A percentile compares a stretch with the other conserved stretches of the same genome.
Evolutionary conservation across 305 asterid genomes (phyloP).

Genomic region (Fraxinus dipetala): DNA sequence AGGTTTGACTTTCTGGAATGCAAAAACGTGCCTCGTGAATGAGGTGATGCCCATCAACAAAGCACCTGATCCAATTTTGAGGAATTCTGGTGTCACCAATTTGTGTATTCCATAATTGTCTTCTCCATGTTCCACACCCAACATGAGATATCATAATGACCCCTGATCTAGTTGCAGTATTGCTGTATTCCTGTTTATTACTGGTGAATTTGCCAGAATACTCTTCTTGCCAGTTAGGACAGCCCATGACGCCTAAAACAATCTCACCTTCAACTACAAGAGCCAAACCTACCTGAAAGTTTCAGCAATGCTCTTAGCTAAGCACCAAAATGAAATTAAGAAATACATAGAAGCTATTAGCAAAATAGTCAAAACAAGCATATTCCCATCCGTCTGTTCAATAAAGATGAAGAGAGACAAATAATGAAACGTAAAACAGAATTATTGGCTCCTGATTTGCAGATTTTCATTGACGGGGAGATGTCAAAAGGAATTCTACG

Average conservation of each 20-base stretch:
- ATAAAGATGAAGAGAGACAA: neutral
- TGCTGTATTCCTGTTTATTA: slow-evolving; percentile 32
- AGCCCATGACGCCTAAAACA: slow-evolving; percentile 94
- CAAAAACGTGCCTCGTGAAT: slow-evolving; percentile 57
- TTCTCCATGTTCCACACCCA: slow-evolving; percentile 92
- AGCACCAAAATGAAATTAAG: neutral
- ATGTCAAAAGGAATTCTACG: neutral
- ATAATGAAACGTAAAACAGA: neutral
- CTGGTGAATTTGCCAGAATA: slow-evolving; percentile 27
- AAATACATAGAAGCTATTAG: slow-evolving; percentile 1
- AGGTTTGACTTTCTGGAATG: slow-evolving; percentile 82
- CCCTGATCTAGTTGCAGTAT: slow-evolving; percentile 45
- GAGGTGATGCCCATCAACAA: slow-evolving; percentile 53
- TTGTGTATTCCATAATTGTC: slow-evolving; percentile 34
- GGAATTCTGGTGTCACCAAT: slow-evolving; percentile 20
- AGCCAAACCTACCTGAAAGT: slow-evolving; percentile 89
- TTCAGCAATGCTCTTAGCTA: neutral
- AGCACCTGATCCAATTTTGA: slow-evolving; percentile 66
- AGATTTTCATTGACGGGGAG: neutral
- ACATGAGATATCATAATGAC: slow-evolving; percentile 75
- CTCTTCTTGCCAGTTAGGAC: slow-evolving; percentile 77
- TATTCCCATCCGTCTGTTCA: neutral
- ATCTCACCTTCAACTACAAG: slow-evolving; percentile 83
- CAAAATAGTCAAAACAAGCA: slow-evolving; percentile 2
- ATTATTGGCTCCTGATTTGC: neutral